phyloP scores from a whole-genome alignment of 495 filamentous ascomycete genomes.

The Neohortaea acidophila region DNA sequence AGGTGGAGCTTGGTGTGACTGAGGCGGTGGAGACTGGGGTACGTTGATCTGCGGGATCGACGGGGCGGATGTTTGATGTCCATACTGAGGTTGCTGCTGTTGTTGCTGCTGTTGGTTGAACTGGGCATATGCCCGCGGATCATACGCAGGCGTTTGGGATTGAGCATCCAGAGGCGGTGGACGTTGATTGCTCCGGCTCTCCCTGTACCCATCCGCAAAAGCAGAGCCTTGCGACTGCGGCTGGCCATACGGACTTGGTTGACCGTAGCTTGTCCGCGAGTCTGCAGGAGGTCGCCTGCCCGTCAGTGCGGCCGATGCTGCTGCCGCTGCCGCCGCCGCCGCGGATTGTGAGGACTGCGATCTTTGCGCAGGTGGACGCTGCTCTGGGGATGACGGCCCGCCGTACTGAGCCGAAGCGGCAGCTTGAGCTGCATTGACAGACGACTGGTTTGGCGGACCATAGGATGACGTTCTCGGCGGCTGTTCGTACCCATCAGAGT shows the following conservation, averaged over 20 bases:
- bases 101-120: neutral
- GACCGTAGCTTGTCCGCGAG: constrained; percentile 28
- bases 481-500: constrained; percentile 22
- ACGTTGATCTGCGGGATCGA: constrained; percentile 18
- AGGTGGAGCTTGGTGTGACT: constrained; percentile 3
- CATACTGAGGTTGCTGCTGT: constrained; percentile 27
- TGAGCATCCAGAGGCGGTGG: constrained; percentile 20
- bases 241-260: constrained; percentile 28
- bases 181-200: constrained; percentile 16
- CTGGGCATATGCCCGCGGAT: constrained; percentile 11
- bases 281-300: constrained; percentile 27
- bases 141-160: constrained; percentile 6
- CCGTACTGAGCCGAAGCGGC: too few relatives aligned
- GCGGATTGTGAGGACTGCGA: constrained; percentile 31
- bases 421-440: constrained; percentile 38
- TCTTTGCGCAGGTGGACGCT: constrained; percentile 30
- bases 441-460: constrained; percentile 24
- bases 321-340: constrained; percentile 32
- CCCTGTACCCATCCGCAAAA: constrained; percentile 8
- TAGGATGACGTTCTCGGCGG: constrained; percentile 29
- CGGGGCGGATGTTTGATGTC: constrained; percentile 32
- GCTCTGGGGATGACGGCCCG: too few relatives aligned
- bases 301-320: constrained; percentile 31
- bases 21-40: constrained; percentile 15
- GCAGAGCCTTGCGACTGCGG: constrained; percentile 6